Conservation (phyloP, 2,329 filamentous ascomycete genomes). For the Exserohilum rostratum region DNA sequence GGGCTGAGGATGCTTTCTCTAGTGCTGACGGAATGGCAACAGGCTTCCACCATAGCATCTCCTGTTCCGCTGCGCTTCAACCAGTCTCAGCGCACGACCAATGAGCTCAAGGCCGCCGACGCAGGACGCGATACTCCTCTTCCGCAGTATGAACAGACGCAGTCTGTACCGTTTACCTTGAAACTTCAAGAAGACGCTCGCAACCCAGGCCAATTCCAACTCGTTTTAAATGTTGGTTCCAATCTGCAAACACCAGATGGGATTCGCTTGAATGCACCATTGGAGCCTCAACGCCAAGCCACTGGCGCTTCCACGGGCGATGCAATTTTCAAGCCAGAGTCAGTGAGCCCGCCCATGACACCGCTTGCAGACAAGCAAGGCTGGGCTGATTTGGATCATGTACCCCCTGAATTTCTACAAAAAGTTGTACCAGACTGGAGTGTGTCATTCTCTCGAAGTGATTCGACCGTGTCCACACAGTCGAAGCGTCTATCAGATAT, state of each 20-base stretch:
- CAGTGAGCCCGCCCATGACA: constrained; percentile 31
- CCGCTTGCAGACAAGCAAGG: constrained; percentile 33
- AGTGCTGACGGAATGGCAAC: constrained; percentile 11
- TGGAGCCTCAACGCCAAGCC: constrained; percentile 22
- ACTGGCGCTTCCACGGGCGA: constrained; percentile 15
- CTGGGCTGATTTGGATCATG: constrained; percentile 38
- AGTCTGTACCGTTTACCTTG: constrained; percentile 35
- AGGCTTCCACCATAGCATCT: constrained; percentile 34
- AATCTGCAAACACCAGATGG: constrained; percentile 15
- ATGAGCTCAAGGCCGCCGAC: constrained; percentile 22
- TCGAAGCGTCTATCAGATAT: constrained; percentile 37
- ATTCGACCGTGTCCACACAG: constrained; percentile 34
- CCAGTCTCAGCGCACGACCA: constrained; percentile 8
- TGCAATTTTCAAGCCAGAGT: constrained; percentile 19
- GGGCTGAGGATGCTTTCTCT: constrained; percentile 13
- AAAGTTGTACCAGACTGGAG: constrained; percentile 42
- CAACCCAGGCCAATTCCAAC: constrained; percentile 40
- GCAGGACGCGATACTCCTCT: constrained; percentile 34
- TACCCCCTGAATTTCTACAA: constrained; percentile 36
- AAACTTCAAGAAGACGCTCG: constrained; percentile 39
- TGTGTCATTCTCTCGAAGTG: constrained; percentile 33
- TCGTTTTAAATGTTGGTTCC: constrained; percentile 37
- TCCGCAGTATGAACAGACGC: constrained; percentile 36
- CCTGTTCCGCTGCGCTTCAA: constrained; percentile 24
- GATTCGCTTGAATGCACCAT: constrained; percentile 8